Percentiles rank a stretch among this genome's conserved stretches.
Evolutionary conservation across 2,329 filamentous ascomycete genomes (phyloP).

Genomic region (Arthroderma uncinatum): DNA sequence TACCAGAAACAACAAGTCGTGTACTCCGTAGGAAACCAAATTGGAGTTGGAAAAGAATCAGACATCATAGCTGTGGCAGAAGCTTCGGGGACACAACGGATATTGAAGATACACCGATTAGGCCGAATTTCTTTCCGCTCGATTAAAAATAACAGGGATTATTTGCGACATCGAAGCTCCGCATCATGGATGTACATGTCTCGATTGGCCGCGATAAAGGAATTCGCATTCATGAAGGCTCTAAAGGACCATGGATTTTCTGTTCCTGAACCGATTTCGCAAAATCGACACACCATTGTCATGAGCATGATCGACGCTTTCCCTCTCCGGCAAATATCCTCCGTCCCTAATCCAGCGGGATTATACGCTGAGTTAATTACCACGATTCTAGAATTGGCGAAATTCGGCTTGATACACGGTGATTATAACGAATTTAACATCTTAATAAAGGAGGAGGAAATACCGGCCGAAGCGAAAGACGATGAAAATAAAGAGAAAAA

Average conservation of each 20-base stretch:
- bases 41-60: constrained; percentile 94
- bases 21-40: constrained; percentile 86
- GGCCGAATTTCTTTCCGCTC: constrained; percentile 94
- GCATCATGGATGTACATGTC: constrained; percentile 99
- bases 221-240: constrained; percentile 88
- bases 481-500: constrained; percentile 21
- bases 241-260: constrained; percentile 74
- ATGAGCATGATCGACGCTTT: constrained; percentile 92
- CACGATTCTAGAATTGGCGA: constrained; percentile 72
- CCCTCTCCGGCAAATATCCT: constrained; percentile 76
- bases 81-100: constrained; percentile 60
- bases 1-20: constrained; percentile 68
- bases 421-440: constrained; percentile 99
- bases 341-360: constrained; percentile 68
- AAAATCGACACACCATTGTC: constrained; percentile 89
- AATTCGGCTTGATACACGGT: constrained; percentile 84
- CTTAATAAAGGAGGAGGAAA: constrained; percentile 64
- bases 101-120: constrained; percentile 91
- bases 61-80: constrained; percentile 92
- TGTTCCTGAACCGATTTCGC: constrained; percentile 75
- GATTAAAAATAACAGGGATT: constrained; percentile 92
- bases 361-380: constrained; percentile 86
- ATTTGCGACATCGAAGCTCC: constrained; percentile 67
- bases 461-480: constrained; percentile 26
- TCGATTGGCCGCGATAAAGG: constrained; percentile 80